Evolutionary conservation across 257 asterid species (phyloP).

Genomic region (Jasminum sambac): DNA sequence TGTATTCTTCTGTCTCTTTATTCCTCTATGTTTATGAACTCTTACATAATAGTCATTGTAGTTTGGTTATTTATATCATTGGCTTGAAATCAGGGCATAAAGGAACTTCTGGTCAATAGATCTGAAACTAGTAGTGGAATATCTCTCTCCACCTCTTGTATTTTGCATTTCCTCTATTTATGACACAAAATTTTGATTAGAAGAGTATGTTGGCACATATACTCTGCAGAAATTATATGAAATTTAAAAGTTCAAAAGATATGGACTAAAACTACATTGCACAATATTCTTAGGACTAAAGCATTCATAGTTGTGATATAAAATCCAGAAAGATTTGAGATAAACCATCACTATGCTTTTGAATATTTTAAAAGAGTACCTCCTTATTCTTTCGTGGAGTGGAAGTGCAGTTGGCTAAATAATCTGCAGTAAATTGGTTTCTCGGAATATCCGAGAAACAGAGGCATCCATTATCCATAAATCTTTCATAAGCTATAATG

Average conservation of each 20-base stretch:
- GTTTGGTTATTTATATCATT: background rate
- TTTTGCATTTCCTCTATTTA: background rate
- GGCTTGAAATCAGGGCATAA: background rate
- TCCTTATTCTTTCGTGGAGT: background rate
- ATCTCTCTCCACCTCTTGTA: background rate
- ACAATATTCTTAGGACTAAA: background rate
- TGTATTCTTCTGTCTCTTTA: conserved; percentile 1
- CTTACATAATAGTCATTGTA: background rate
- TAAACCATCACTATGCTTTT: background rate
- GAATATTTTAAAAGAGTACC: no score
- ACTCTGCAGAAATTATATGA: background rate
- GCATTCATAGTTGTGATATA: background rate
- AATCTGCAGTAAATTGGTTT: background rate
- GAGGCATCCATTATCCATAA: no score
- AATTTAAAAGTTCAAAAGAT: background rate
- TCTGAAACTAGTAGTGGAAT: background rate
- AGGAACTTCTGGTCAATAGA: background rate
- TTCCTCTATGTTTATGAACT: background rate
- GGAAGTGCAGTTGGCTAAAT: background rate
- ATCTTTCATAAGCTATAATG: no score
- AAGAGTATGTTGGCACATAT: background rate
- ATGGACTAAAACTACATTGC: background rate
- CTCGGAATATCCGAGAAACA: background rate
- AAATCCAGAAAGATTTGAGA: background rate
- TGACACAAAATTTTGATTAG: background rate